Base-by-base conservation (phyloP, 352 stramenopile species). In the Globisporangium cystogenes region DNA sequence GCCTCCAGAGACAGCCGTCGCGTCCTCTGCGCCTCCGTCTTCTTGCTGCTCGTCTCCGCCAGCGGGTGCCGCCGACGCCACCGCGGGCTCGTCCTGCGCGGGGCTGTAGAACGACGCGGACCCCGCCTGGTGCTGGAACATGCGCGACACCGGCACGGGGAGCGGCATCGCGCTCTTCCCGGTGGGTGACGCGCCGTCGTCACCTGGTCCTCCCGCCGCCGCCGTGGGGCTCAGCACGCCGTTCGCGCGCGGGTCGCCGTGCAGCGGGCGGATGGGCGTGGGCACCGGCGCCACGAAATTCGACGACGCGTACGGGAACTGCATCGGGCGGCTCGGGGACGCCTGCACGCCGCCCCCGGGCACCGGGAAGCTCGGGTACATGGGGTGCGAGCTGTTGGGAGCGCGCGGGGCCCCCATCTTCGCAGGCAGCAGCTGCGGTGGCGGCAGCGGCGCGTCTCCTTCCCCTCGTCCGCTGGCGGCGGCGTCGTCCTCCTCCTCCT, bases 221-320 rank as follows among this genome's bases (percentile, higher is more conserved):
- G 18, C 18, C 26, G 16, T 42, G 12, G 46, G 35, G 12, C 20
- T 29, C 24, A 18, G 12, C 11, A 6, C n/a, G 10, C 23, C 47
- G 23, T 39, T 47, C 16, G 39, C 57, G 48, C 82, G 78, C 37
- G 82, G 82, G 51, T 92, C 82, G 26, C 77, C 79, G 33, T 76
- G 55, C 23, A 92, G 48, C 18, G 82, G 82, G 4, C 82, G 82
- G 60, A 92, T 92, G 11, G 82, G 82, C 29, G 82, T 92, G 14
- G 79, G 82, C 26, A 70, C 67, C 6, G 76, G 64, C n/a, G 79
- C 71, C 24, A 90, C 52, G 58, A 88, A 89, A 20, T 80, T 80
- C 6, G 76, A 74, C 12, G 79, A 68, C 16, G 74, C 70, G 39
- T 82, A 87, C 26, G 76, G 66, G 40, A 84, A 85, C 57, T 84